phyloP scores from a whole-genome alignment of 352 stramenopile species.

The Pelagophyceae sp. region DNA sequence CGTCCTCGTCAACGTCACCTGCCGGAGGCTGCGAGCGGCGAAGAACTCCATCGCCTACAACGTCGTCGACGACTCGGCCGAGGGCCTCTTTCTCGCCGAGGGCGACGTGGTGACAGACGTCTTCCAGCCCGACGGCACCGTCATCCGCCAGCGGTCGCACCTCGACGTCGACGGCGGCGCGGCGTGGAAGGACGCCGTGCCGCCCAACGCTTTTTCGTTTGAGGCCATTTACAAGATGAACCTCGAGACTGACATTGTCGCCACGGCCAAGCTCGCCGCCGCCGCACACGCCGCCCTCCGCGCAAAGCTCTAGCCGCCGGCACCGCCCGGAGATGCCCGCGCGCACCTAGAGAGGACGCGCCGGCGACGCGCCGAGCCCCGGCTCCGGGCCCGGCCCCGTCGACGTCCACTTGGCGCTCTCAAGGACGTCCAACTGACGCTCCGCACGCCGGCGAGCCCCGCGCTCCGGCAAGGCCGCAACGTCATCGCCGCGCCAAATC shows the following conservation, averaged over 20 bases:
- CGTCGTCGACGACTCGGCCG: constrained; percentile 75
- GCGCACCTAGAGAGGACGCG: too few species aligned
- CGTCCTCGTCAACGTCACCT: constrained; percentile 95
- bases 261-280: neutral
- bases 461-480: too few species aligned
- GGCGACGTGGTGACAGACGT: constrained; percentile 87
- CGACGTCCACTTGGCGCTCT: too few species aligned
- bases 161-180: constrained; percentile 83
- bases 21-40: constrained; percentile 80
- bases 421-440: too few species aligned
- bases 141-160: constrained; percentile 77
- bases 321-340: too few species aligned
- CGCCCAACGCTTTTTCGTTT: constrained; percentile 84
- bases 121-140: constrained; percentile 74
- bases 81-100: constrained; percentile 76
- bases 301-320: neutral
- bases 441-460: too few species aligned
- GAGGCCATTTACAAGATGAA: constrained; percentile 89
- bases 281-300: neutral
- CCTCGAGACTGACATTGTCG: constrained; percentile 60
- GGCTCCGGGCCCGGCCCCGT: too few species aligned
- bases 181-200: constrained; percentile 80
- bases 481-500: too few species aligned
- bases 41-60: constrained; percentile 93
- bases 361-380: too few species aligned